Percentiles rank a stretch among this genome's conserved stretches.
These are phyloP conservation scores for Salvia sclarea DNA, from an alignment of 305 asterid species.

Conservation along the genomic window DNA sequence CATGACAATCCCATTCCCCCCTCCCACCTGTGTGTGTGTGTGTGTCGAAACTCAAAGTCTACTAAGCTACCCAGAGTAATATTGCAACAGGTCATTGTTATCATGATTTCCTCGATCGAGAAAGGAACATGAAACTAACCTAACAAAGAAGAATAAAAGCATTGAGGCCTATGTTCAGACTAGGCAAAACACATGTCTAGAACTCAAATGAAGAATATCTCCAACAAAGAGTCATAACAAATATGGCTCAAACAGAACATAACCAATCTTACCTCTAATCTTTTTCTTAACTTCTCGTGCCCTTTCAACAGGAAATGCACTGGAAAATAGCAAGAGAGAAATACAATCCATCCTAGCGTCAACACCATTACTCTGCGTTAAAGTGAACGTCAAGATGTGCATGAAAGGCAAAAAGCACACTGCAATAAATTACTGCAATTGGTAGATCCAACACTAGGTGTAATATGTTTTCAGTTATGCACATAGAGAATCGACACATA, in stretches of 20 bases:
- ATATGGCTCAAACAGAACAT: slow-evolving; percentile 10
- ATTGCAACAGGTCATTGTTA: neutral
- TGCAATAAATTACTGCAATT: slow-evolving; percentile 11
- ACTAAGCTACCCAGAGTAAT: slow-evolving; percentile 4
- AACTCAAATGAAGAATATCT: neutral
- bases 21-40: neutral
- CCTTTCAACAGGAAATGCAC: slow-evolving; percentile 91
- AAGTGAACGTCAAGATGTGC: slow-evolving; percentile 37
- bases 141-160: slow-evolving; percentile 16
- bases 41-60: neutral
- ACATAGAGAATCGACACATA: neutral
- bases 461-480: neutral
- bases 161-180: neutral
- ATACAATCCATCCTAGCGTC: slow-evolving; percentile 88
- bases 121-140: slow-evolving; percentile 12
- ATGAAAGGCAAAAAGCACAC: slow-evolving; percentile 23
- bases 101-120: slow-evolving; percentile 24
- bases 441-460: neutral
- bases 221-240: neutral
- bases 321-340: slow-evolving; percentile 91
- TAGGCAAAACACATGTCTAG: neutral
- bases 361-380: slow-evolving; percentile 78
- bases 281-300: slow-evolving; percentile 76
- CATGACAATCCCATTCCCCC: neutral
- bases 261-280: slow-evolving; percentile 66